Base-by-base conservation (phyloP, 768 basidiomycete genomes). In the Boletus edulis region DNA sequence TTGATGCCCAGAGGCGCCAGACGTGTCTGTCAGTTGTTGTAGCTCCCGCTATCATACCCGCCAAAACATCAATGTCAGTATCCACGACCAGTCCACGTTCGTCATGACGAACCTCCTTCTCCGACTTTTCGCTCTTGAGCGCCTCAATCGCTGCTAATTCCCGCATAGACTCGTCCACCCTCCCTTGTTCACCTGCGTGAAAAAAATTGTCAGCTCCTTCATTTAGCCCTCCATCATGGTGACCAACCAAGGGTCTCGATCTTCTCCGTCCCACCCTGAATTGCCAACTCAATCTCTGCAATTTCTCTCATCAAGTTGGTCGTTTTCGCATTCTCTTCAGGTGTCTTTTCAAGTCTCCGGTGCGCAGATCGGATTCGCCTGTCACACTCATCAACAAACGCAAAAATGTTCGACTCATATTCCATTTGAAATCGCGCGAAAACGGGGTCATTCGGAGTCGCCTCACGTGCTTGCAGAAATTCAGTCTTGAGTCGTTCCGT, bases 241-340 rank as follows among this genome's bases (percentile, higher is more conserved):
- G 37, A 73, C 82, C 52, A 63, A 87, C 92, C 95, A 38, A 98
- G 78, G 32, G 84, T 80, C 74, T 99, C 97, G 63, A 99, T 97
- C 78, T 98, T 98, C 72, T 97, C 92, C 44, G 97, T 99, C 52
- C 94, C 95, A 63, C 94, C 94, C 76, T 98, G 95, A 70, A 98
- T 98, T 52, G 97, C 95, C 61, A 98, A 76, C 78, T 98, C 96
- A 70, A 99, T 98, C 77, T 99, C 97, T 54, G 93, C 97, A 74
- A 99, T 98, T 81, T 99, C 97, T 60, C 94, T 81, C 97, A 99
- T 99, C 78, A 99, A 73, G 72, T 96, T 94, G 5, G 97, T 98
- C 32, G 96, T 98, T 76, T 98, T 97, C 48, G 94, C 94, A 71
- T 99, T 99, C 79, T 99, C 97, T 76, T 98, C 97, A 34, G 97